Base-by-base conservation (phyloP, 345 rosid species). In the Arabis alpina region DNA sequence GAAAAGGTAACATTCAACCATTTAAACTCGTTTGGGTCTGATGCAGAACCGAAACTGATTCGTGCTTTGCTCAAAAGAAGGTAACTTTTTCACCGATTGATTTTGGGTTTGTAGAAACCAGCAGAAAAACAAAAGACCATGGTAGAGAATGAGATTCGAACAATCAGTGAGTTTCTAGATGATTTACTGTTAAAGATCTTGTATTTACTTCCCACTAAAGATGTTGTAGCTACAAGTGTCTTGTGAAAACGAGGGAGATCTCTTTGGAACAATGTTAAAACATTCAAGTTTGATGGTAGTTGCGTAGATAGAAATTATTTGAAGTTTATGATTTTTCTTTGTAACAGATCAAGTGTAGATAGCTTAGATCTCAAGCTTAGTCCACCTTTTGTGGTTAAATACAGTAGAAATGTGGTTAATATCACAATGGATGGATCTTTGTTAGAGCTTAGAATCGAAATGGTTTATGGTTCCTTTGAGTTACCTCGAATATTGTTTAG, bases 81-180 rank as follows among this genome's bases (percentile, higher is more conserved):
- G 32, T 28, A 28, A 28, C 6, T 28, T 28, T 28, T 3, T 28
- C 5, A 28, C 4, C 32, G 32, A 28, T 28, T 28, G 32, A 3
- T 28, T 28, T 4, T 28, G 32, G 32, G 32, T 28, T 28, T 28
- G 32, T 28, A 5, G 32, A 28, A 28, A 28, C 5, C 5, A 28
- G 32, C 32, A 28, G 32, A 28, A 5, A 28, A 19, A 19, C 23
- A 2, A 27, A 28, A 28, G 3, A 28, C 5, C 37, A 54, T 15
- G 42, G 34, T 32, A 5, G 36, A 15, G 12, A 16, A 34, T 54
- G 42, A 15, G 42, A 14, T 32, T 54, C 4, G 27, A 2, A 34
- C 28, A 40, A 66, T 54, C 34, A 66, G 19, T 13, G 71, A 66
- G 34, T 54, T 66, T 10, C 61, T 53, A 30, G 44, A 67, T 19